Conservation (phyloP, 2,329 filamentous ascomycete species). For the Tolypocladium amazonense region DNA sequence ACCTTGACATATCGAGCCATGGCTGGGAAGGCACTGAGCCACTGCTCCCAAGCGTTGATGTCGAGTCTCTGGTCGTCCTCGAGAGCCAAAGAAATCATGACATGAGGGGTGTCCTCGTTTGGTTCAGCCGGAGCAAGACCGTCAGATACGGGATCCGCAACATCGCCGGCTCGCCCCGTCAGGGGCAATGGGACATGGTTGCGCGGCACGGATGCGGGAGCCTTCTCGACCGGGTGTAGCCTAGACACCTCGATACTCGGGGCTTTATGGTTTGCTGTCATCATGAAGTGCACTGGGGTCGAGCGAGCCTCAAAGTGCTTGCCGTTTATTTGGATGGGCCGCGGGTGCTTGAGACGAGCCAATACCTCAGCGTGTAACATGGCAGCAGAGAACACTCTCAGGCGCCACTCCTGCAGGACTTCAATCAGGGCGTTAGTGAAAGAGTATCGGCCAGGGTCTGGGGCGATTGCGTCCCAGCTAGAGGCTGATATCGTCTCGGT, state of each 20-base stretch:
- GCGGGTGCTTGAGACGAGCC: conserved; percentile 48
- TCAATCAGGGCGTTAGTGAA: conserved; percentile 50
- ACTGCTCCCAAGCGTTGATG: conserved; percentile 48
- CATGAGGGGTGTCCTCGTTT: conserved; percentile 45
- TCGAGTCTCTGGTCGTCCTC: conserved; percentile 47
- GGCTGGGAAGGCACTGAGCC: conserved; percentile 44
- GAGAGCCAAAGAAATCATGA: conserved; percentile 49
- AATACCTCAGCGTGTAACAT: conserved; percentile 52
- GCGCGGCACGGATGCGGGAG: conserved; percentile 13
- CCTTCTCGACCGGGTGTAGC: conserved; percentile 12
- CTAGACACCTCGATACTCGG: conserved; percentile 46
- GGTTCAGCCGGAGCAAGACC: conserved; percentile 29
- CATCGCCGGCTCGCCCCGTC: conserved; percentile 15
- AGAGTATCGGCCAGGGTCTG: conserved; percentile 47
- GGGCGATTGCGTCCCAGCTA: conserved; percentile 51
- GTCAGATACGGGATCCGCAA: conserved; percentile 9
- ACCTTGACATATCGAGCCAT: conserved; percentile 50
- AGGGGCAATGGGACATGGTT: conserved; percentile 9
- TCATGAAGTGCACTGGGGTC: conserved; percentile 52
- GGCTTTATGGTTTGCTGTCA: conserved; percentile 48
- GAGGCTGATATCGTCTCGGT: conserved; percentile 53
- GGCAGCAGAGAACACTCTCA: conserved; percentile 44
- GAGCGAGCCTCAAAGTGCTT: conserved; percentile 47
- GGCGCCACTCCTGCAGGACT: conserved; percentile 45
- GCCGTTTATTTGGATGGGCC: conserved; percentile 46